Conservation (phyloP, 257 asterid species). For the Nicotiana knightiana region DNA sequence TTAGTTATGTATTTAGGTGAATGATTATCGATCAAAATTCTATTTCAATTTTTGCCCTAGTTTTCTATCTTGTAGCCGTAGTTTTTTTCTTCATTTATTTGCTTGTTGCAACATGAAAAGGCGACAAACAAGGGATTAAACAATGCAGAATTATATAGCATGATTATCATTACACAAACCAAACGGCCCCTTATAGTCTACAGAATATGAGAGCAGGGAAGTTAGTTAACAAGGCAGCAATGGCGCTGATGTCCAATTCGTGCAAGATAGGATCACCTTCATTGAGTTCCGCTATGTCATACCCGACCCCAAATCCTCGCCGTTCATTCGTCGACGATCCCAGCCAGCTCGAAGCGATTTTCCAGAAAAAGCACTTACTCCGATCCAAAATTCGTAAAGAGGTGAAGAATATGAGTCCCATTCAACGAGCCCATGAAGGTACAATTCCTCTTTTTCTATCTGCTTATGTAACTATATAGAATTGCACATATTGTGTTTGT, state of each 20-base stretch:
- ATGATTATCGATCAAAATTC: too few species aligned
- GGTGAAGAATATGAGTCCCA: not conserved
- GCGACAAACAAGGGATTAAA: too few species aligned
- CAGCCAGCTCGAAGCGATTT: conserved; percentile 1
- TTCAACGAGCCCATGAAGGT: not conserved
- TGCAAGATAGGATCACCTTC: not conserved
- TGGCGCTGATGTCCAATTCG: not conserved
- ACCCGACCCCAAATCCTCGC: not conserved
- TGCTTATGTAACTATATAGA: not conserved
- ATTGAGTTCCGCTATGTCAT: not conserved
- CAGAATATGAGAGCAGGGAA: not conserved
- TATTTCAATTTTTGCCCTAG: too few species aligned
- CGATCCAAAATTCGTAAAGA: conserved; percentile 4
- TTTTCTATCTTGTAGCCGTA: too few species aligned
- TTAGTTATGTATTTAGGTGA: too few species aligned
- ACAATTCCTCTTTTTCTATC: not conserved
- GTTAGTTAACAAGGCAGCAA: not conserved
- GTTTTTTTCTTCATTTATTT: too few species aligned
- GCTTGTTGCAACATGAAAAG: too few species aligned
- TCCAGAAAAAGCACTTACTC: not conserved
- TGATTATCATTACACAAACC: too few species aligned
- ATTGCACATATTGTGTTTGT: not conserved
- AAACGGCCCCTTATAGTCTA: too few species aligned
- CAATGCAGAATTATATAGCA: too few species aligned
- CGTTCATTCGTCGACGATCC: conserved; percentile 1